Conservation (phyloP, 2,329 filamentous ascomycete species). For the Dactylellina cionopaga region DNA sequence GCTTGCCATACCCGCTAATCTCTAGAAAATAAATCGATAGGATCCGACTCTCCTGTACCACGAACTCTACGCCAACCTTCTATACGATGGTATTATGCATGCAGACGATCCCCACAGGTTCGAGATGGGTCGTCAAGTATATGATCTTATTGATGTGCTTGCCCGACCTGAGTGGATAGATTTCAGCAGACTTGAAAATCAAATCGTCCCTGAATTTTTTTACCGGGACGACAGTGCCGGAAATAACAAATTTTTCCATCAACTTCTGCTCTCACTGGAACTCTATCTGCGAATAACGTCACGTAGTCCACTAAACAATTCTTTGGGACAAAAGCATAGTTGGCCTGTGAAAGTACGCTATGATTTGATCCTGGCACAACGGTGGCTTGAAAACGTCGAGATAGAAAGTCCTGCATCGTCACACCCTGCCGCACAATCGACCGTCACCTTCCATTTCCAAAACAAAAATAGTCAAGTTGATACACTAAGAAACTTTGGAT, state of each 20-base stretch:
- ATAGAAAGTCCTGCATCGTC: slow-evolving; percentile 70
- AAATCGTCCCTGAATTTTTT: slow-evolving; percentile 78
- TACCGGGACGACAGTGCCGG: slow-evolving; percentile 68
- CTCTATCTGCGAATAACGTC: slow-evolving; percentile 74
- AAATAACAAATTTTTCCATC: slow-evolving; percentile 77
- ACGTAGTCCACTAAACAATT: slow-evolving; percentile 41
- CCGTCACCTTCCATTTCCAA: slow-evolving; percentile 72
- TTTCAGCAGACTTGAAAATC: slow-evolving; percentile 75
- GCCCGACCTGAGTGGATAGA: slow-evolving; percentile 78
- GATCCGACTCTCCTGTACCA: slow-evolving; percentile 62
- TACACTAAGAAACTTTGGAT: slow-evolving; percentile 74
- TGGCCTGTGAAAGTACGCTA: slow-evolving; percentile 77
- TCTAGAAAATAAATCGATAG: slow-evolving; percentile 13
- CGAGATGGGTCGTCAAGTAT: slow-evolving; percentile 75
- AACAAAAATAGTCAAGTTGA: slow-evolving; percentile 75
- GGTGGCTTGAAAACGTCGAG: slow-evolving; percentile 76
- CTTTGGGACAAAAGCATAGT: slow-evolving; percentile 68
- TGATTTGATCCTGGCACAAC: slow-evolving; percentile 76
- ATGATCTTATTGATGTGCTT: slow-evolving; percentile 75
- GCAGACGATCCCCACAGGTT: slow-evolving; percentile 68
- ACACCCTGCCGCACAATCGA: slow-evolving; percentile 66
- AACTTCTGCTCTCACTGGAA: slow-evolving; percentile 78
- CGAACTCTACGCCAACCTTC: slow-evolving; percentile 73
- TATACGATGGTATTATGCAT: slow-evolving; percentile 73
- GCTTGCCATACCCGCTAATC: background rate